Percentiles rank a stretch among this genome's conserved stretches.
These are phyloP conservation scores for Coniella vitis DNA, from an alignment of 2,329 filamentous ascomycete genomes.

Conservation along the genomic window DNA sequence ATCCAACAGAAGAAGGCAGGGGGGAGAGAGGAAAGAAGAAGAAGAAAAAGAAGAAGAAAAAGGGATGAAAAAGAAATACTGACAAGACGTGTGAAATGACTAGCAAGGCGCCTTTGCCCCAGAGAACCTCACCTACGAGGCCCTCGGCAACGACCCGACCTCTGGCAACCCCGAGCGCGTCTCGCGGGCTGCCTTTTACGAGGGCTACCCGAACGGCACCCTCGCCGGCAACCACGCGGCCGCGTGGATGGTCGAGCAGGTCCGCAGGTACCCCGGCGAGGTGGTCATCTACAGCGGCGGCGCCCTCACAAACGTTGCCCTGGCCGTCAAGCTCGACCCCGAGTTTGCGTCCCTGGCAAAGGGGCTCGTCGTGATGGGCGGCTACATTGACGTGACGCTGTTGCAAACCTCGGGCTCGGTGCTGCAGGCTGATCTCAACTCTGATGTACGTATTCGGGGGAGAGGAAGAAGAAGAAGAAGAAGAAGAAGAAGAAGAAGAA, in stretches of 20 bases:
- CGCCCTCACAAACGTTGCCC: conserved; percentile 41
- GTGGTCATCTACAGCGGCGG: conserved; percentile 41
- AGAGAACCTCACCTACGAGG: conserved; percentile 36
- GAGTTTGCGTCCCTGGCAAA: conserved; percentile 38
- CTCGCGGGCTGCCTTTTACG: conserved; percentile 32
- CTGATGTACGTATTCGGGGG: conserved; percentile 18
- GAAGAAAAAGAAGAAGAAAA: no score
- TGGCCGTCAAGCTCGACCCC: conserved; percentile 38
- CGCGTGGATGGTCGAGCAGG: conserved; percentile 40
- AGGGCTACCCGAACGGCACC: conserved; percentile 40
- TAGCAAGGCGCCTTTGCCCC: conserved; percentile 35
- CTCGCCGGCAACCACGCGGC: conserved; percentile 33
- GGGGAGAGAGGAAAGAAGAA: no score
- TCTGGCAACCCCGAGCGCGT: conserved; percentile 36
- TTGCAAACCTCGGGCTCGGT: conserved; percentile 21
- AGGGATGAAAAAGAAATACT: no score
- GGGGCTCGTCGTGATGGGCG: conserved; percentile 43
- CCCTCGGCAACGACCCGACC: conserved; percentile 36
- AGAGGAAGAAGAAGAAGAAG: neutral
- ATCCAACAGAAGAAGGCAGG: no score
- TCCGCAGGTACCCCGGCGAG: conserved; percentile 41
- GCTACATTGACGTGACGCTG: conserved; percentile 38
- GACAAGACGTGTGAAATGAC: neutral
- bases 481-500: neutral
- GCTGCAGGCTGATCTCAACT: conserved; percentile 22